Evolutionary conservation across 2,329 filamentous ascomycete genomes (phyloP).

Genomic region (Fusarium nygamai): DNA sequence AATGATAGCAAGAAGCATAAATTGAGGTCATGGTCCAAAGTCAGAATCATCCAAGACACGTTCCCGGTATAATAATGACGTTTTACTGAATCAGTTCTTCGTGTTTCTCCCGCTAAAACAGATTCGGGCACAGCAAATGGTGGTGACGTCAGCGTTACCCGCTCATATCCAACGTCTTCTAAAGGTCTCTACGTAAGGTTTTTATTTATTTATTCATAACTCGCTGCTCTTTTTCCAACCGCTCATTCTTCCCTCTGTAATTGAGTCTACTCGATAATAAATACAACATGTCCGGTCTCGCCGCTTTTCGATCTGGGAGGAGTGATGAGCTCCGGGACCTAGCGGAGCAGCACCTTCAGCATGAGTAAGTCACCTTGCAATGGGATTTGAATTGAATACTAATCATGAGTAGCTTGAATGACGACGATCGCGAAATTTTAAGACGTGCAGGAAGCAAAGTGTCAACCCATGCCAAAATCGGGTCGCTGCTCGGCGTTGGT

Average conservation of each 20-base stretch:
- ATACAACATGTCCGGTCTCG: neutral
- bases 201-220: neutral
- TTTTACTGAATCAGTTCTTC: neutral
- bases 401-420: neutral
- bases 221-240: neutral
- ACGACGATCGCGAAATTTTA: neutral
- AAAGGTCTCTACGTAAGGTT: neutral
- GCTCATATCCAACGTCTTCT: neutral
- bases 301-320: neutral
- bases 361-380: neutral
- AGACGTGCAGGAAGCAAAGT: neutral
- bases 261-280: neutral
- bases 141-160: neutral
- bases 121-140: neutral
- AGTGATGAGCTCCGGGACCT: neutral
- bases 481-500: neutral
- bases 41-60: neutral
- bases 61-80: neutral
- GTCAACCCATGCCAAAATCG: neutral
- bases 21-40: neutral
- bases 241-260: accelerated
- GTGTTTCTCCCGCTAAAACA: neutral
- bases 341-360: neutral
- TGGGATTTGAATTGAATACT: neutral
- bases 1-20: neutral